These are phyloP conservation scores for Coemansia brasiliensis DNA, from an alignment of 192 early-diverging fungal species.

Conservation along the genomic window DNA sequence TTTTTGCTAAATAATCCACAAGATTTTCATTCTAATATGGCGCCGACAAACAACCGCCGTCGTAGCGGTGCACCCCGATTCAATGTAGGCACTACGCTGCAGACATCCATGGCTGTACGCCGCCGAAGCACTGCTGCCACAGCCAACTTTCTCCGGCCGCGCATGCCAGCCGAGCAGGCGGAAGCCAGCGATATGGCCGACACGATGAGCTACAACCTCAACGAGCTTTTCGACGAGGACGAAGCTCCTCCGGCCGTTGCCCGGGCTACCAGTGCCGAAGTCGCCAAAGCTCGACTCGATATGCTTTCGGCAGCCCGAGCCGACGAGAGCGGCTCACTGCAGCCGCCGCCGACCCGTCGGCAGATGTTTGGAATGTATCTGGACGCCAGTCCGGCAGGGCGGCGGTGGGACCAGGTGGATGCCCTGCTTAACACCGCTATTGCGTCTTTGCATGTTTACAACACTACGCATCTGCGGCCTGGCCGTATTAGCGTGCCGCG, in stretches of 20 bases:
- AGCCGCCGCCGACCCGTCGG: conserved; percentile 45
- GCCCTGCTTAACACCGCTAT: conserved; percentile 54
- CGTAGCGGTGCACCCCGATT: conserved; percentile 1
- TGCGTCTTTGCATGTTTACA: conserved; percentile 55
- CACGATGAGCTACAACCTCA: conserved; percentile 47
- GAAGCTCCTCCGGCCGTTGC: conserved; percentile 13
- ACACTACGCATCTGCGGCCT: conserved; percentile 52
- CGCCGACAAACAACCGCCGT: too few relatives aligned
- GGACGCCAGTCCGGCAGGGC: conserved; percentile 53
- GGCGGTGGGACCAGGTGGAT: conserved; percentile 64
- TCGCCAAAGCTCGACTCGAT: conserved; percentile 25
- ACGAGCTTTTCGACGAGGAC: conserved; percentile 37
- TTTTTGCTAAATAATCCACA: too few relatives aligned
- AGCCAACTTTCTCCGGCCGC: conserved; percentile 5
- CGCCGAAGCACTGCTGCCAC: conserved; percentile 41
- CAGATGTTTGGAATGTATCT: conserved; percentile 56
- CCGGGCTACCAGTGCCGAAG: conserved; percentile 21
- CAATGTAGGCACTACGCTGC: conserved; percentile 45
- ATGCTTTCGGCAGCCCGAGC: conserved; percentile 44
- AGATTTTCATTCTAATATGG: too few relatives aligned
- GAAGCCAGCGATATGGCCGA: conserved; percentile 10
- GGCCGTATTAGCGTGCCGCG: conserved; percentile 50
- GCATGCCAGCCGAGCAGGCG: conserved; percentile 1
- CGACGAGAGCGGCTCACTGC: conserved; percentile 22
- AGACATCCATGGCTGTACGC: conserved; percentile 17